Conservation (phyloP, 345 rosid genomes). For the Erodium maritimum region DNA sequence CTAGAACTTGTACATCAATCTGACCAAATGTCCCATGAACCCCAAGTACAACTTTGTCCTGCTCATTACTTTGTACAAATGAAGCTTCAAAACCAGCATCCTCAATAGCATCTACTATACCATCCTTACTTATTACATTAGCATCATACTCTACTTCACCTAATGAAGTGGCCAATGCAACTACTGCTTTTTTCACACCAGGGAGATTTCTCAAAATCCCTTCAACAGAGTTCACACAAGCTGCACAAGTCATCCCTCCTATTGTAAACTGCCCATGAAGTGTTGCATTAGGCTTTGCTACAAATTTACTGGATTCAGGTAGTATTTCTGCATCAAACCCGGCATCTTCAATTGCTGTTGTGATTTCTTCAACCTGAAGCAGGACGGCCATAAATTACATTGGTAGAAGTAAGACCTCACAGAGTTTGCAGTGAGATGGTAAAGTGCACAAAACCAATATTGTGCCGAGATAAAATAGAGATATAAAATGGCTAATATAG, state of each 20-base stretch:
- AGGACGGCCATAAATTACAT: neutral
- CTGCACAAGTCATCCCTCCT: conserved; percentile 97
- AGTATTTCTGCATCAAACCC: conserved; percentile 96
- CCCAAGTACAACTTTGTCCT: conserved; percentile 63
- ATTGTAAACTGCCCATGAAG: conserved; percentile 78
- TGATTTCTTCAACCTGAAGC: conserved; percentile 75
- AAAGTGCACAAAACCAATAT: neutral
- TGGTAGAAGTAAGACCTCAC: neutral
- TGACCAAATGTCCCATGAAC: conserved; percentile 54
- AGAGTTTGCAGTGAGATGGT: neutral
- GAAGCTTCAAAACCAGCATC: conserved; percentile 96
- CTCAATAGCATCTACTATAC: conserved; percentile 74
- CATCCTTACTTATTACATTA: conserved; percentile 56
- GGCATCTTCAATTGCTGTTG: conserved; percentile 91
- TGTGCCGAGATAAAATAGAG: neutral
- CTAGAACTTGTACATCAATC: conserved; percentile 59
- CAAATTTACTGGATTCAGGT: conserved; percentile 33
- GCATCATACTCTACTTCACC: conserved; percentile 99
- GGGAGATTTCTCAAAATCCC: conserved; percentile 74
- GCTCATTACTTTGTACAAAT: conserved; percentile 90
- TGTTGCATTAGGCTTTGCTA: conserved; percentile 29
- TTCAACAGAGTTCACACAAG: conserved; percentile 94
- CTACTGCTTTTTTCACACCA: conserved; percentile 85
- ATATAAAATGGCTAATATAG: neutral
- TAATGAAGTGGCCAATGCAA: conserved; percentile 84